Evolutionary conservation across 1,284 basidiomycete species (phyloP), one percentile per base, ranked within the genome.

Genomic region (Heterobasidion parviporum): DNA sequence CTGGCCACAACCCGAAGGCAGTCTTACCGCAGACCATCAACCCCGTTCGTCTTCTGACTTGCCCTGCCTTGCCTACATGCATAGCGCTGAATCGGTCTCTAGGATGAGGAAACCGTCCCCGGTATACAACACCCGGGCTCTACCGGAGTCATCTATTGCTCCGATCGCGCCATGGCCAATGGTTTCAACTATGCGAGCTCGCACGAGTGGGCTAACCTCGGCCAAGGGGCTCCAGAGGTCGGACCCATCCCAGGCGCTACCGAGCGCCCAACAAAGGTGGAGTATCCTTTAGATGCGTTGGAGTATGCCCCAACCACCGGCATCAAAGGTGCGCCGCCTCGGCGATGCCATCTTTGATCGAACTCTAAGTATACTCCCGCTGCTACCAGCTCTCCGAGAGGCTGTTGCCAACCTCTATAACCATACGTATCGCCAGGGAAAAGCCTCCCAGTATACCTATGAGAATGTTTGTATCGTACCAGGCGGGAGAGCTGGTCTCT

Each of bases 291-390:
- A 20, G 89, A 92, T 67, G 87, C 91, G 44, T 78, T 94, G 64
- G 92, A 96, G 71, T 97, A 97, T 65, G 94, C 92, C 1, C 94
- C 95, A 0, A 96, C 94, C 2, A 92, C 92, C 1, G 94, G 94
- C 53, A 86, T 94, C 50, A 93, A 89, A 76, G 81, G 87, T 87
- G 62, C 16, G 67, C 59, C 59, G 5, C 56, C 64, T 57, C 64
- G 63, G n/a, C 26, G 12, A 32, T 1, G 26, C 2, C 9, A 46
- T 41, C 20, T 32, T 55, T 35, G 47, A 44, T 36, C 53, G 26
- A 46, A 20, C 18, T 33, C 34, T 10, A 41, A 36, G 15, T 26
- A 26, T 26, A 26, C 32, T 8, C 52, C n/a, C 5, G 18, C 33
- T 36, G 51, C 48, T 54, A 48, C 52, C 54, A 70, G 67, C 62